A percentile compares a stretch with the other conserved stretches of the same genome.
Conservation (phyloP, 305 asterid genomes). For the Fraxinus baroniana region DNA sequence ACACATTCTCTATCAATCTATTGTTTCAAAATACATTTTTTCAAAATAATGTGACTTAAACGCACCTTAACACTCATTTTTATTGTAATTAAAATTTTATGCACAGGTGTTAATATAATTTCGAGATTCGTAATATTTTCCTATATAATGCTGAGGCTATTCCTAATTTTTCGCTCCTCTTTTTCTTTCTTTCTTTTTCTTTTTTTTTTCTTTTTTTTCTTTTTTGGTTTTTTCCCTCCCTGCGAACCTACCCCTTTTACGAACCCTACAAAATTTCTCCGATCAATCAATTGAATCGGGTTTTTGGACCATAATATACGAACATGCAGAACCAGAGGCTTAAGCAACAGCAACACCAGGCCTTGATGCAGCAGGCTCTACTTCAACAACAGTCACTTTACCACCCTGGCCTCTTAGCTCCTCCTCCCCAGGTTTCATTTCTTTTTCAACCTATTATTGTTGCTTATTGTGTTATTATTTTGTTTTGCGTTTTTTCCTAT, state of each 20-base stretch:
- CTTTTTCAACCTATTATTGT: neutral
- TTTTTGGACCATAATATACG: neutral
- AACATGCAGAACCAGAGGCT: slow-evolving; percentile 83
- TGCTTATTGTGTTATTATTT: neutral
- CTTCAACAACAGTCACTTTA: slow-evolving; percentile 87
- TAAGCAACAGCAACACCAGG: slow-evolving; percentile 86
- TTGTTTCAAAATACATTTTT: too few relatives aligned
- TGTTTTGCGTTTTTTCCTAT: neutral
- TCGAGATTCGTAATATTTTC: too few relatives aligned
- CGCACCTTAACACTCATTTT: too few relatives aligned
- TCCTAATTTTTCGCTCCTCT: too few relatives aligned
- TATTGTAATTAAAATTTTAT: too few relatives aligned
- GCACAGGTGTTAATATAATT: too few relatives aligned
- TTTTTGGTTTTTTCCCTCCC: slow-evolving; percentile 22
- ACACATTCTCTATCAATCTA: too few relatives aligned
- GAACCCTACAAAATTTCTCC: neutral
- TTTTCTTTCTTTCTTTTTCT: neutral
- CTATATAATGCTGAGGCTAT: neutral
- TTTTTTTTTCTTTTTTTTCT: neutral
- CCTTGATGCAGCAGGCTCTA: slow-evolving; percentile 92
- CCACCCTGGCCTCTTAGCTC: slow-evolving; percentile 85
- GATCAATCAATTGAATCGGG: neutral
- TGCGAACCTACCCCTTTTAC: slow-evolving; percentile 28
- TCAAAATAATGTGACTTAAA: too few relatives aligned
- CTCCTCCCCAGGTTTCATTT: slow-evolving; percentile 77